phyloP scores from a whole-genome alignment of 2,329 filamentous ascomycete species.

The Aureobasidium pullulans region DNA sequence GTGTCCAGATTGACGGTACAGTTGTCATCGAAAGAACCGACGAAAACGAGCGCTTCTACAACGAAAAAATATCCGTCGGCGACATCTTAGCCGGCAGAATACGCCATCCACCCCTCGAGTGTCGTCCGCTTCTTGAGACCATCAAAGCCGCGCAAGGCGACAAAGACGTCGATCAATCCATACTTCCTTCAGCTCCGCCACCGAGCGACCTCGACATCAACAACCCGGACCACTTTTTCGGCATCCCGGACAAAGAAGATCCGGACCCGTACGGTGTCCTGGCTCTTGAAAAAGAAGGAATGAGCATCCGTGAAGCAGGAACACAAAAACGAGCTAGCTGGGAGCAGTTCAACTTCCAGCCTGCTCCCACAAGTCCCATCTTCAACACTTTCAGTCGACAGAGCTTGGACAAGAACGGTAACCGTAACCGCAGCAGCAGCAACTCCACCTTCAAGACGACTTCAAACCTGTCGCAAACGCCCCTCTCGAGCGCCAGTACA shows the following conservation, averaged over 20 bases:
- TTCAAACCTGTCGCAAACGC: slow-evolving; percentile 51
- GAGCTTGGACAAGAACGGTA: slow-evolving; percentile 57
- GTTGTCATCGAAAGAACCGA: slow-evolving; percentile 79
- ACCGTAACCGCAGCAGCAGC: slow-evolving; percentile 37
- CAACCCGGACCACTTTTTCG: slow-evolving; percentile 54
- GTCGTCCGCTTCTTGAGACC: slow-evolving; percentile 65
- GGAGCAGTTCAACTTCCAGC: slow-evolving; percentile 76
- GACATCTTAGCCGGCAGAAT: slow-evolving; percentile 58
- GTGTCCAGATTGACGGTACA: slow-evolving; percentile 79
- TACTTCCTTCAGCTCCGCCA: slow-evolving; percentile 63
- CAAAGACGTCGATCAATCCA: slow-evolving; percentile 59
- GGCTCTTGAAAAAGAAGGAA: slow-evolving; percentile 80
- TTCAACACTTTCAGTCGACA: slow-evolving; percentile 53
- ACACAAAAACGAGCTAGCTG: slow-evolving; percentile 64
- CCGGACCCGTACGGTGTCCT: slow-evolving; percentile 88
- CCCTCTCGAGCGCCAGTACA: slow-evolving; percentile 50
- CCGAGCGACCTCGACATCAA: slow-evolving; percentile 65
- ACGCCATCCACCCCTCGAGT: slow-evolving; percentile 48
- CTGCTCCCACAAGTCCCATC: slow-evolving; percentile 66
- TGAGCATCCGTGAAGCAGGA: slow-evolving; percentile 87
- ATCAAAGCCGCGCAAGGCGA: slow-evolving; percentile 84
- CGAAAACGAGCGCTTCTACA: slow-evolving; percentile 82
- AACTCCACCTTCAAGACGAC: slow-evolving; percentile 66
- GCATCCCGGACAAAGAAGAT: slow-evolving; percentile 70
- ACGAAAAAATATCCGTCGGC: slow-evolving; percentile 52